phyloP scores from a whole-genome alignment of 2,329 filamentous ascomycete genomes.

The Aspergillus oerlinghausenensis region DNA sequence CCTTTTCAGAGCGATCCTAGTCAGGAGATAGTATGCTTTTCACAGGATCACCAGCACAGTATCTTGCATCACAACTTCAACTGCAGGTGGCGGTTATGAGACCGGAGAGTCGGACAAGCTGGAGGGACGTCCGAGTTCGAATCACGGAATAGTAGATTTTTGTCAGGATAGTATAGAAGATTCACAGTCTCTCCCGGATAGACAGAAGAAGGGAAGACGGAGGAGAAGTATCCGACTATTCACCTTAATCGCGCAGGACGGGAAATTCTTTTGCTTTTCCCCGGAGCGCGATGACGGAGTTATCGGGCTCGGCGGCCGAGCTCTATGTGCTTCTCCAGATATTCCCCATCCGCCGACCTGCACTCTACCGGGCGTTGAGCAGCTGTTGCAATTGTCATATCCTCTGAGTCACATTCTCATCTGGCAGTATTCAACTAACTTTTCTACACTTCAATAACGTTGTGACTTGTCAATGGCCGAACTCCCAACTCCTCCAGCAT shows the following conservation, averaged over 20 bases:
- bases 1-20: not conserved
- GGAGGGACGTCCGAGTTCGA: not conserved
- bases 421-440: not conserved
- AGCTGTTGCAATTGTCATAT: not conserved
- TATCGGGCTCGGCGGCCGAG: constrained; percentile 29
- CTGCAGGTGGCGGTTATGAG: constrained; percentile 8
- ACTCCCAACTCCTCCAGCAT: constrained; percentile 32
- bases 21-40: not conserved
- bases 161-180: not conserved
- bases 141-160: not conserved
- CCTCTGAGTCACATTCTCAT: not conserved
- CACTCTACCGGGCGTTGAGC: not conserved
- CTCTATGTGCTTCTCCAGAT: constrained; percentile 14
- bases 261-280: constrained; percentile 36
- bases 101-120: not conserved
- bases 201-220: constrained; percentile 2
- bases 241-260: constrained; percentile 10
- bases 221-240: not conserved
- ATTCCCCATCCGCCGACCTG: constrained; percentile 3
- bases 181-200: constrained; percentile 2
- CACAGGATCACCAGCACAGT: not conserved
- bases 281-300: constrained; percentile 32
- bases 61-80: constrained; percentile 5
- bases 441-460: not conserved
- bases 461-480: constrained; percentile 22